A percentile compares a stretch with the other conserved stretches of the same genome.
phyloP scores from a whole-genome alignment of 768 basidiomycete species.

The Phanerodontia chrysosporium region DNA sequence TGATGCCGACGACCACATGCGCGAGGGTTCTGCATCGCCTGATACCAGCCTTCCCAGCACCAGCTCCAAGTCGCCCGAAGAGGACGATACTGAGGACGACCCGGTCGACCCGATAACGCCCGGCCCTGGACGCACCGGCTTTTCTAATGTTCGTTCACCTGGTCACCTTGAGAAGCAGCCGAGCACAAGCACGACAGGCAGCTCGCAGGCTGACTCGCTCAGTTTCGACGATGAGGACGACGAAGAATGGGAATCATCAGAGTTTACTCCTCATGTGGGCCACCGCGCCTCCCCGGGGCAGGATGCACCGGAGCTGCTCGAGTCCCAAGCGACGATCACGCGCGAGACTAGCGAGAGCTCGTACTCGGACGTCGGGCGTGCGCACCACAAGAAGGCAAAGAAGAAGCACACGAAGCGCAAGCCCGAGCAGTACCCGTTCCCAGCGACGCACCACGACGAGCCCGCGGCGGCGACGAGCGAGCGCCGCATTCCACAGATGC shows the following conservation, averaged over 20 bases:
- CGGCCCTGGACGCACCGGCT: conserved; percentile 37
- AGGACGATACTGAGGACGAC: conserved; percentile 70
- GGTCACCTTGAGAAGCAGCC: conserved; percentile 4
- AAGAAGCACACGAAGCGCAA: conserved; percentile 30
- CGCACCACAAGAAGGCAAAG: conserved; percentile 6
- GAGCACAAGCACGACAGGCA: conserved; percentile 26
- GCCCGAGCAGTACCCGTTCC: conserved; percentile 57
- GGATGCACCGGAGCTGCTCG: neutral
- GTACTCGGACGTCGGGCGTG: neutral
- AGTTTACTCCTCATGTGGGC: conserved; percentile 14
- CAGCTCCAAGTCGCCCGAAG: conserved; percentile 35
- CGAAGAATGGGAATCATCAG: conserved; percentile 64
- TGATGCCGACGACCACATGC: conserved; percentile 28
- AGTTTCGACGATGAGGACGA: conserved; percentile 43
- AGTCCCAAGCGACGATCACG: conserved; percentile 9
- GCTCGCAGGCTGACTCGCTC: conserved; percentile 30
- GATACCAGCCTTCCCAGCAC: conserved; percentile 21
- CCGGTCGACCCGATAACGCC: conserved; percentile 68
- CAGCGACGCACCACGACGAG: conserved; percentile 35
- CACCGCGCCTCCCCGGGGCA: neutral
- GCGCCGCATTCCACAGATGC: conserved; percentile 54
- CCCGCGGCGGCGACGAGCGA: conserved; percentile 14
- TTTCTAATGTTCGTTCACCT: conserved; percentile 17
- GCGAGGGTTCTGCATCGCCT: conserved; percentile 35
- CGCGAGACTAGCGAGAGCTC: conserved; percentile 3